Conservation (phyloP, 2,329 filamentous ascomycete genomes). For the Tothia fuscella region DNA sequence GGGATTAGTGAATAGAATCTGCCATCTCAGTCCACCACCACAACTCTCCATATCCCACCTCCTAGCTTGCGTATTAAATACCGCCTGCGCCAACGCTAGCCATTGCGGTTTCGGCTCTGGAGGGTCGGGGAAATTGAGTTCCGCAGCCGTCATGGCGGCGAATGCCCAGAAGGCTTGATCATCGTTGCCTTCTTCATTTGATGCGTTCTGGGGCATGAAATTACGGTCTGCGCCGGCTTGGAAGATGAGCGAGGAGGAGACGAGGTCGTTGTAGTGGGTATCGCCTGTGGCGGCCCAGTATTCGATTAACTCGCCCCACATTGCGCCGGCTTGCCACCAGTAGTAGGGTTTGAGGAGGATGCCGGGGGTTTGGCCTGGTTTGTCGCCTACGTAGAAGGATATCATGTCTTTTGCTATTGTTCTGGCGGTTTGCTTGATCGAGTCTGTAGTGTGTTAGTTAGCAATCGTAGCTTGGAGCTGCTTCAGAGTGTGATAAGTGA, state of each 20-base stretch:
- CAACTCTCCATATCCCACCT: conserved; percentile 60
- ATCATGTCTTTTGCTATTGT: conserved; percentile 6
- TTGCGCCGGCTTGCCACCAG: conserved; percentile 35
- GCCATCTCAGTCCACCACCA: conserved; percentile 69
- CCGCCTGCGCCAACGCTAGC: conserved; percentile 64
- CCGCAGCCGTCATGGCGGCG: conserved; percentile 55
- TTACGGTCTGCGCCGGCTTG: conserved; percentile 30
- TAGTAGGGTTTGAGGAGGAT: conserved; percentile 32
- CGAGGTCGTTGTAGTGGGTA: conserved; percentile 28
- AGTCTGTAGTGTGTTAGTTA: conserved; percentile 3
- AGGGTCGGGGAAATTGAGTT: conserved; percentile 53
- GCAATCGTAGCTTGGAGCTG: no score
- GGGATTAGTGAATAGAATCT: conserved; percentile 67
- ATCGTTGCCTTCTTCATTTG: conserved; percentile 55
- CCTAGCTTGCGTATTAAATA: conserved; percentile 64
- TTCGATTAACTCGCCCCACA: conserved; percentile 29
- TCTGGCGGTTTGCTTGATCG: conserved; percentile 9
- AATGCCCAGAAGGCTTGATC: conserved; percentile 67
- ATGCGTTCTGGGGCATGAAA: conserved; percentile 25
- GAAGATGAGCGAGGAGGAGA: conserved; percentile 31
- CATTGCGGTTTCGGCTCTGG: conserved; percentile 53
- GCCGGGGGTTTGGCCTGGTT: conserved; percentile 16
- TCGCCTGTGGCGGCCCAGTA: conserved; percentile 37
- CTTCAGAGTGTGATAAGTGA: no score
- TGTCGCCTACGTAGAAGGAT: conserved; percentile 9